Conservation (phyloP, 192 early-diverging fungal species). For the Coemansia umbellata region DNA sequence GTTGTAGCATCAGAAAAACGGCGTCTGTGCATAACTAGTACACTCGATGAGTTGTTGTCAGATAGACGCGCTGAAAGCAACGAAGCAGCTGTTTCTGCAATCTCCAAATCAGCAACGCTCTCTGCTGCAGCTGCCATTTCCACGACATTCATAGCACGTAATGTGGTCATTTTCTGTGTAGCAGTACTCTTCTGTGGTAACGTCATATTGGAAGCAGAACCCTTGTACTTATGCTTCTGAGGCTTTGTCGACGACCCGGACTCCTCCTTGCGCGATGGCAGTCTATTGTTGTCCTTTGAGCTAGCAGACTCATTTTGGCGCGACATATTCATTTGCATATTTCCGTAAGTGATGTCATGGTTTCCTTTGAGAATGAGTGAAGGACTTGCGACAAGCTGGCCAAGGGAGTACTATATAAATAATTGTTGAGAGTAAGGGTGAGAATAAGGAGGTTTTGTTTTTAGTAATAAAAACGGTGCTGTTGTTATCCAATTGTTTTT, state of each 20-base stretch:
- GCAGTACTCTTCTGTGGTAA: too few species aligned
- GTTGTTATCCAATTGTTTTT: too few species aligned
- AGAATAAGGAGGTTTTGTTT: neutral
- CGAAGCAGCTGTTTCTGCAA: constrained; percentile 19
- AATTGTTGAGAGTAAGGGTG: neutral
- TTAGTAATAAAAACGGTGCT: neutral
- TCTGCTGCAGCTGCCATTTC: constrained; percentile 34
- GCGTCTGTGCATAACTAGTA: neutral
- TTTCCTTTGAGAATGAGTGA: constrained; percentile 40
- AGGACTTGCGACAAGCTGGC: constrained; percentile 41
- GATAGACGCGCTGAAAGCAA: constrained; percentile 7
- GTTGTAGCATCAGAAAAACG: neutral
- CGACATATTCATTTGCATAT: constrained; percentile 38
- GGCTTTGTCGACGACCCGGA: neutral
- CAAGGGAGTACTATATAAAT: constrained; percentile 41
- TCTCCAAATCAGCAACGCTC: constrained; percentile 22
- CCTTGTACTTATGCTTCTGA: too few species aligned
- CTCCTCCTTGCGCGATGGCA: neutral
- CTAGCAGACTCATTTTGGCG: neutral
- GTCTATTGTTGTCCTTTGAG: neutral
- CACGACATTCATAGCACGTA: neutral
- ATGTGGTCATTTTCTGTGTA: neutral
- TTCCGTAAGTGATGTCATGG: constrained; percentile 46
- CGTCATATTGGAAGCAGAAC: too few species aligned
- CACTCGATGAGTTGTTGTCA: neutral